A percentile compares a stretch with the other conserved stretches of the same genome.
These are phyloP conservation scores for Neonectria punicea DNA, from an alignment of 2,329 filamentous ascomycete species.

Conservation along the genomic window DNA sequence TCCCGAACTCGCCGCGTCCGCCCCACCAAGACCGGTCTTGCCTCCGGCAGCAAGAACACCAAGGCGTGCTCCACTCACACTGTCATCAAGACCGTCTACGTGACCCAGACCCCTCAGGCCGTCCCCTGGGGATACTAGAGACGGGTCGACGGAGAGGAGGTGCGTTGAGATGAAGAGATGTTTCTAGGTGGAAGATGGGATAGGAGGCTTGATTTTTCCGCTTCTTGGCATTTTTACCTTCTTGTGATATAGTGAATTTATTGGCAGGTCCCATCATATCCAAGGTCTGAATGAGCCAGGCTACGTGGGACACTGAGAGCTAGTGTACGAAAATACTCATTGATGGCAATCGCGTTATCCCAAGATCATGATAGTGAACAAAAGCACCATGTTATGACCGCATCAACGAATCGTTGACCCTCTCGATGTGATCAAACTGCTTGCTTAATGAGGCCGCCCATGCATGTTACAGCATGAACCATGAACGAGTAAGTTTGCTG, in stretches of 20 bases:
- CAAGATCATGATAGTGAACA: neutral
- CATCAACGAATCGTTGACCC: neutral
- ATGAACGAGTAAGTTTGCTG: neutral
- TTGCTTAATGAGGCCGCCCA: neutral
- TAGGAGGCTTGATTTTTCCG: slow-evolving; percentile 7
- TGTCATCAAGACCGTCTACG: slow-evolving; percentile 38
- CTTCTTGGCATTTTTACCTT: slow-evolving; percentile 18
- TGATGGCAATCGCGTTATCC: neutral
- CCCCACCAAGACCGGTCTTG: slow-evolving; percentile 17
- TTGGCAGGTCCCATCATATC: slow-evolving; percentile 20
- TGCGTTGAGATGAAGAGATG: neutral
- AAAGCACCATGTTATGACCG: neutral
- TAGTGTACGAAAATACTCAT: slow-evolving; percentile 1
- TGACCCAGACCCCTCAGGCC: slow-evolving; percentile 32
- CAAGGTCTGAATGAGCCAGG: slow-evolving; percentile 8
- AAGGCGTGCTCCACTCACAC: slow-evolving; percentile 31
- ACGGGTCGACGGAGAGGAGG: neutral
- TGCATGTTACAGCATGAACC: neutral
- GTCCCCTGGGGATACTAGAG: slow-evolving; percentile 18
- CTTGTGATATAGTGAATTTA: slow-evolving; percentile 26
- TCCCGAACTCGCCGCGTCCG: slow-evolving; percentile 28
- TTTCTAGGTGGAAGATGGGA: slow-evolving; percentile 1
- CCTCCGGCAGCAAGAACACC: slow-evolving; percentile 12
- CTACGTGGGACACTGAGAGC: slow-evolving; percentile 14
- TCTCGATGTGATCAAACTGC: neutral